Evolutionary conservation across 2,329 filamentous ascomycete genomes (phyloP).

Genomic region (Ophiostoma angusticollis): DNA sequence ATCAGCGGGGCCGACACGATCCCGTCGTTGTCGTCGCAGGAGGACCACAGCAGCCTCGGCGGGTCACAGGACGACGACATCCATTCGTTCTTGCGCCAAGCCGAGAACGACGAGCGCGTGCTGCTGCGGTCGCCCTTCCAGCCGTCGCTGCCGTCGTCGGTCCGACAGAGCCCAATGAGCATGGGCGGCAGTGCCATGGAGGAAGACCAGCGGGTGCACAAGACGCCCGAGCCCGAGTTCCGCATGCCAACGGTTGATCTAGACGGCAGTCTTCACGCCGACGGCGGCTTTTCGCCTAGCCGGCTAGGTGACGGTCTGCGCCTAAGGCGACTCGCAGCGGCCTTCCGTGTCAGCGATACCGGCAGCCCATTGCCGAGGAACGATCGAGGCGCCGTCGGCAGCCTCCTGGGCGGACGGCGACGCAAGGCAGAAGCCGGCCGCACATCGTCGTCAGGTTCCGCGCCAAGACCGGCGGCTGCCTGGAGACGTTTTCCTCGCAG

Average conservation of each 20-base stretch:
- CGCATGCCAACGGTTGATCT: slow-evolving; percentile 38
- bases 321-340: too few relatives aligned
- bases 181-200: slow-evolving; percentile 6
- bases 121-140: slow-evolving; percentile 43
- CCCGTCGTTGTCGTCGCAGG: neutral
- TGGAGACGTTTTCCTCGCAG: neutral
- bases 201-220: slow-evolving; percentile 10
- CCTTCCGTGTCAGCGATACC: slow-evolving; percentile 5
- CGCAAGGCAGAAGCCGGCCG: too few relatives aligned
- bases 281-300: slow-evolving; percentile 14
- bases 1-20: neutral
- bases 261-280: slow-evolving; percentile 18
- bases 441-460: too few relatives aligned
- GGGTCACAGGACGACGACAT: slow-evolving; percentile 44
- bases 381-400: neutral
- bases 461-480: slow-evolving; percentile 1
- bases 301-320: too few relatives aligned
- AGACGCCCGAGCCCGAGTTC: slow-evolving; percentile 37
- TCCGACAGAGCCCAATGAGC: slow-evolving; percentile 19
- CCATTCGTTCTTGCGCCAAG: slow-evolving; percentile 37
- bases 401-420: neutral
- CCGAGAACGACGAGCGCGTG: slow-evolving; percentile 43
- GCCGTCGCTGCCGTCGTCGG: slow-evolving; percentile 33
- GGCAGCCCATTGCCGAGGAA: slow-evolving; percentile 11
- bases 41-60: slow-evolving; percentile 2